Percentiles rank a stretch among this genome's conserved stretches.
phyloP scores from a whole-genome alignment of 2,329 filamentous ascomycete genomes.

The Graphiopsis chlorocephala region DNA sequence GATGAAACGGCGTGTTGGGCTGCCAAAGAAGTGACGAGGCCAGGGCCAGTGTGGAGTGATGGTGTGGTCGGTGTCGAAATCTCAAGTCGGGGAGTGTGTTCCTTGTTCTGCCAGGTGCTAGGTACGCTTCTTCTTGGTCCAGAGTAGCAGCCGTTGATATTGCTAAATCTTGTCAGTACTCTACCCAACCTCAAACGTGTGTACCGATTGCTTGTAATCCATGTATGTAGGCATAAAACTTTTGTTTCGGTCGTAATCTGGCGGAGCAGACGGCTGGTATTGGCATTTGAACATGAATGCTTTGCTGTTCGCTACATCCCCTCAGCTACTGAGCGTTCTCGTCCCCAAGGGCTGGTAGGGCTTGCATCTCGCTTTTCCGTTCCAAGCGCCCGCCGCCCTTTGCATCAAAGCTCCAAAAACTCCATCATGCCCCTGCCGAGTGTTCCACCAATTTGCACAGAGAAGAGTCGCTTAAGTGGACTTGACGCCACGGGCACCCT shows the following conservation, averaged over 20 bases:
- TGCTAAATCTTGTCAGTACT: background rate
- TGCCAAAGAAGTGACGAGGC: background rate
- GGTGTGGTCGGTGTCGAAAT: background rate
- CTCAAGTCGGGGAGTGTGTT: background rate
- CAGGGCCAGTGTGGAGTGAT: background rate
- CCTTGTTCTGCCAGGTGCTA: background rate
- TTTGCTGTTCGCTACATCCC: constrained; percentile 17
- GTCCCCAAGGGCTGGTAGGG: constrained; percentile 14
- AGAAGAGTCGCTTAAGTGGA: constrained; percentile 9
- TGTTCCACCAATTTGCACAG: constrained; percentile 10
- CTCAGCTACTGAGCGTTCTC: constrained; percentile 17
- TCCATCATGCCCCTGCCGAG: constrained; percentile 14
- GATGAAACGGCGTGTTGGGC: background rate
- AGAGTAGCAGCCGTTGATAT: background rate
- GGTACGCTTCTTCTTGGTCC: background rate
- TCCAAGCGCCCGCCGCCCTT: constrained; percentile 14
- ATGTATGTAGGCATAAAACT: background rate
- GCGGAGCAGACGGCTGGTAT: constrained; percentile 14
- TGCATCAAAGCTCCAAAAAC: constrained; percentile 15
- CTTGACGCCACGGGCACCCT: constrained; percentile 67
- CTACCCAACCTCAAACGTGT: background rate
- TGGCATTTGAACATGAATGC: constrained; percentile 18
- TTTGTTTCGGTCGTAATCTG: constrained; percentile 10
- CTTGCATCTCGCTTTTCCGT: constrained; percentile 11
- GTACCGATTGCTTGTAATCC: background rate